Percentiles rank a stretch among this genome's conserved stretches.
phyloP scores from a whole-genome alignment of 805 yeast genomes.

The Cyberlindnera samutprakarnensis region DNA sequence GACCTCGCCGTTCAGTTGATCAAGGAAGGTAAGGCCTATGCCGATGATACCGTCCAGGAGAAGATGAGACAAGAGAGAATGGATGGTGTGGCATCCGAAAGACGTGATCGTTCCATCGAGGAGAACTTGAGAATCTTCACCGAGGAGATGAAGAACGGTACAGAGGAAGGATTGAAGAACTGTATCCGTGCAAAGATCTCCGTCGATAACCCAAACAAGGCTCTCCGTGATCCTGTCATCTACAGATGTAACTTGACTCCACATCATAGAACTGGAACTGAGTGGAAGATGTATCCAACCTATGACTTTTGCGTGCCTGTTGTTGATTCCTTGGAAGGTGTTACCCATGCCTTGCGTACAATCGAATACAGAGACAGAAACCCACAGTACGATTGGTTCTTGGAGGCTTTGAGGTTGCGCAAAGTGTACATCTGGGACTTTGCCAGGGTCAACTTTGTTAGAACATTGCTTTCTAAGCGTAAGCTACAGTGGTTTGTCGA shows the following conservation, averaged over 20 bases:
- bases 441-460: slow-evolving; percentile 92
- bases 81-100: slow-evolving; percentile 88
- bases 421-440: slow-evolving; percentile 98
- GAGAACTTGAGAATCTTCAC: slow-evolving; percentile 84
- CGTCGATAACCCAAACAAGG: slow-evolving; percentile 83
- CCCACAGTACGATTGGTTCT: slow-evolving; percentile 96
- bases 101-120: slow-evolving; percentile 90
- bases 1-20: slow-evolving; percentile 79
- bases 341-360: slow-evolving; percentile 96
- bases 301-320: slow-evolving; percentile 98
- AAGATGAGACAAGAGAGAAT: slow-evolving; percentile 98
- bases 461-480: slow-evolving; percentile 93
- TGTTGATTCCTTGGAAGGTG: slow-evolving; percentile 94
- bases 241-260: slow-evolving; percentile 97
- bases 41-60: slow-evolving; percentile 94
- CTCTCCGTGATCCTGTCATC: slow-evolving; percentile 95
- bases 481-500: slow-evolving; percentile 99
- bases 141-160: slow-evolving; percentile 89
- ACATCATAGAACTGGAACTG: slow-evolving; percentile 90
- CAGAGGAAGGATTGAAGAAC: slow-evolving; percentile 85
- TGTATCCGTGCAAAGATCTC: slow-evolving; percentile 97
- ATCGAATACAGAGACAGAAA: slow-evolving; percentile 98
- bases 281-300: slow-evolving; percentile 97
- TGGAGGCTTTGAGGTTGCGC: slow-evolving; percentile 71
- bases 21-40: slow-evolving; percentile 93